phyloP scores from a whole-genome alignment of 371 early-diverging fungal species.

The Mortierella sp. region DNA sequence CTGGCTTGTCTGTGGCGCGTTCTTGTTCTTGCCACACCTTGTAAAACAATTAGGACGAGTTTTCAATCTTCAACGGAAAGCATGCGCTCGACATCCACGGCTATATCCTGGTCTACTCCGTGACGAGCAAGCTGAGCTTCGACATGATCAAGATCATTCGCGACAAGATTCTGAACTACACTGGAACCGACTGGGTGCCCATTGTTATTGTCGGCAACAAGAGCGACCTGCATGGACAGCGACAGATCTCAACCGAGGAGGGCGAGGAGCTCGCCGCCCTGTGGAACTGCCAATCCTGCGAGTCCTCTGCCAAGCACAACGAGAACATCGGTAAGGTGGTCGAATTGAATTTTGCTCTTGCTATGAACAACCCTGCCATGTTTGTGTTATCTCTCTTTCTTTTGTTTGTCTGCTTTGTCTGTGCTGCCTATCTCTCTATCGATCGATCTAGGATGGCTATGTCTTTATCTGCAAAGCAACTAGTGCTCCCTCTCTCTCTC shows the following conservation, averaged over 20 bases:
- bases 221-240: conserved; percentile 84
- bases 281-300: conserved; percentile 90
- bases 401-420: neutral
- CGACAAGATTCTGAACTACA: conserved; percentile 95
- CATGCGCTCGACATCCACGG: conserved; percentile 95
- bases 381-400: conserved; percentile 17
- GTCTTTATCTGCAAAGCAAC: neutral
- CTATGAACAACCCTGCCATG: too few species aligned
- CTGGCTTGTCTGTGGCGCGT: neutral
- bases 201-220: conserved; percentile 96
- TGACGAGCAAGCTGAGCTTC: conserved; percentile 87
- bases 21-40: neutral
- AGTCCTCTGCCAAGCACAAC: conserved; percentile 93
- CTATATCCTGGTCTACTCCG: conserved; percentile 95
- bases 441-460: neutral
- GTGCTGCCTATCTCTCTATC: neutral
- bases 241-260: conserved; percentile 87
- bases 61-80: conserved; percentile 90
- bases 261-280: conserved; percentile 80
- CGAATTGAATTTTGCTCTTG: too few species aligned
- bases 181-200: conserved; percentile 91
- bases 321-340: conserved; percentile 82
- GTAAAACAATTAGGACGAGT: conserved; percentile 83
- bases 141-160: conserved; percentile 92
- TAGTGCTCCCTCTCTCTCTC: neutral